A percentile compares a stretch with the other conserved stretches of the same genome.
Conservation (phyloP, 1,284 basidiomycete genomes). For the Apiotrichum gracile region DNA sequence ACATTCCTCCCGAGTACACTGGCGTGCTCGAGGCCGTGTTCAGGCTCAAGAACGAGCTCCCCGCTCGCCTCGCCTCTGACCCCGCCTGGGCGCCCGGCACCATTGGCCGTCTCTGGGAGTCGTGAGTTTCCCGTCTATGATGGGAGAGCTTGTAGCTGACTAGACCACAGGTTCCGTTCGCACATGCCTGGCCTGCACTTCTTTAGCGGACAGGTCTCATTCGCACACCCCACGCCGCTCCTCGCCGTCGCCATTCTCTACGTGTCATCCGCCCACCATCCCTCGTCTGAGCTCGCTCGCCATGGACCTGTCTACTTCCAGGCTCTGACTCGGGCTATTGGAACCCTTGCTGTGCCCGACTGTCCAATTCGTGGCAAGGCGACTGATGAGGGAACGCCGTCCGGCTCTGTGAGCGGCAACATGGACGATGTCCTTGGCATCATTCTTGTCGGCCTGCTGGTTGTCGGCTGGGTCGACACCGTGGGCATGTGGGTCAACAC, state of each 20-base stretch:
- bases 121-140: too few relatives aligned
- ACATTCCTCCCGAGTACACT: background rate
- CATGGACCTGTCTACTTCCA: slow-evolving; percentile 17
- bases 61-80: slow-evolving; percentile 2
- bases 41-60: slow-evolving; percentile 14
- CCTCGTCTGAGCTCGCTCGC: slow-evolving; percentile 11
- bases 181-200: slow-evolving; percentile 24
- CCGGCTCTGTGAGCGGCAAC: slow-evolving; percentile 10
- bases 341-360: slow-evolving; percentile 14
- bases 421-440: slow-evolving; percentile 21
- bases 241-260: slow-evolving; percentile 20
- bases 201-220: slow-evolving; percentile 21
- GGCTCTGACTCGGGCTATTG: slow-evolving; percentile 14
- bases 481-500: slow-evolving; percentile 22
- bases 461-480: slow-evolving; percentile 22
- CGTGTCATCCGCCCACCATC: slow-evolving; percentile 17
- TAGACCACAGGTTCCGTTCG: slow-evolving; percentile 12
- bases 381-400: background rate
- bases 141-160: background rate
- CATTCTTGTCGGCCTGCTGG: slow-evolving; percentile 17
- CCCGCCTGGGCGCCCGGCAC: slow-evolving; percentile 9
- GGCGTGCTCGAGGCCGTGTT: slow-evolving; percentile 12
- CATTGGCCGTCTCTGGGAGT: slow-evolving; percentile 12
- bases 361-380: slow-evolving; percentile 4
- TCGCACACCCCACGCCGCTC: slow-evolving; percentile 16